phyloP scores from a whole-genome alignment of 441 rosid species.

The Breynia disticha region DNA sequence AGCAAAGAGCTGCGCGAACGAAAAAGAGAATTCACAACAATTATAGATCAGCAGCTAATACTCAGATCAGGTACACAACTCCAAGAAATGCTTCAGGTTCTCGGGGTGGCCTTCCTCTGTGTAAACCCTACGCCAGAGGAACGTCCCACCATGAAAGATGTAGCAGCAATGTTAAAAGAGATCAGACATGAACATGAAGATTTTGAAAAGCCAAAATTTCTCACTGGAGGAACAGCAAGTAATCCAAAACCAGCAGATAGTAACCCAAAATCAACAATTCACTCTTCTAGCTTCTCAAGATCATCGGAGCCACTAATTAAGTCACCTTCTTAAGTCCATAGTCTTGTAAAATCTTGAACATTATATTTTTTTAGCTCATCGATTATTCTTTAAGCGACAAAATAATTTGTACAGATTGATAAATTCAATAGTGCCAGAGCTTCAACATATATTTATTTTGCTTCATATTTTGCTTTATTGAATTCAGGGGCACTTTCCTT shows the following conservation, averaged over 20 bases:
- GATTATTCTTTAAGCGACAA: slow-evolving; percentile 20
- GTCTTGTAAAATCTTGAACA: slow-evolving; percentile 10
- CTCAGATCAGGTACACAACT: slow-evolving; percentile 45
- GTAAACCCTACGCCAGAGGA: slow-evolving; percentile 63
- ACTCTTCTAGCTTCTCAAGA: slow-evolving; percentile 56
- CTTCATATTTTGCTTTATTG: slow-evolving; percentile 14
- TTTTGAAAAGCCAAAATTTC: slow-evolving; percentile 33
- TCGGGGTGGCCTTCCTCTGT: slow-evolving; percentile 82
- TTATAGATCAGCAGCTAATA: slow-evolving; percentile 55
- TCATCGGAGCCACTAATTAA: slow-evolving; percentile 54
- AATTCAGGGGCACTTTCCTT: not conserved
- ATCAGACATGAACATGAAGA: slow-evolving; percentile 54
- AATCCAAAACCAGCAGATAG: slow-evolving; percentile 18
- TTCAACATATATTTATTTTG: slow-evolving; percentile 9
- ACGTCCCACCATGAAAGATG: slow-evolving; percentile 85
- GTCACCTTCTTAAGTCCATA: slow-evolving; percentile 28
- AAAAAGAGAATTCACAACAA: slow-evolving; percentile 42
- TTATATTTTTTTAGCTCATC: slow-evolving; percentile 9
- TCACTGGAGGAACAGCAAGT: slow-evolving; percentile 18
- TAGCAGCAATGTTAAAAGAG: slow-evolving; percentile 72
- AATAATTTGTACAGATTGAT: slow-evolving; percentile 24
- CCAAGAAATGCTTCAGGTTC: slow-evolving; percentile 82
- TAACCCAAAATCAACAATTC: slow-evolving; percentile 30
- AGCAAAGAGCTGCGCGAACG: slow-evolving; percentile 52
- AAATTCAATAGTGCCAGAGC: slow-evolving; percentile 11